phyloP scores from a whole-genome alignment of 257 asterid genomes.

The Knoxia roxburghii region DNA sequence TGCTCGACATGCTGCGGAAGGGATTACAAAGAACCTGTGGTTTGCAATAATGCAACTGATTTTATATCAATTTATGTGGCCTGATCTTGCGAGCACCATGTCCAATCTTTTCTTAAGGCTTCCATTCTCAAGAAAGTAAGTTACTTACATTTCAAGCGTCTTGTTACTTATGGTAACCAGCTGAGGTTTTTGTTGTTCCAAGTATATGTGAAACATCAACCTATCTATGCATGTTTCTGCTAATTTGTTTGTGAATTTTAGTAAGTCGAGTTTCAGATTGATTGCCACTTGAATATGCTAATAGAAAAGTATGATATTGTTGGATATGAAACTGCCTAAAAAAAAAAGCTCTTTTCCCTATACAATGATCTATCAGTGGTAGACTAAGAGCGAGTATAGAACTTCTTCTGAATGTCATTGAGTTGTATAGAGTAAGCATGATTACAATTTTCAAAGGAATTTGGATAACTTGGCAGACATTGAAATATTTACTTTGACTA shows the following conservation, averaged over 20 bases:
- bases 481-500: background rate
- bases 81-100: slow-evolving; percentile 80
- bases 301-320: background rate
- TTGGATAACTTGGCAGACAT: background rate
- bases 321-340: background rate
- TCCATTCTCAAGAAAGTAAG: slow-evolving; percentile 87
- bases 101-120: slow-evolving; percentile 73
- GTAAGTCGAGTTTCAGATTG: background rate
- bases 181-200: background rate
- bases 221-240: background rate
- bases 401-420: background rate
- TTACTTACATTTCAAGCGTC: background rate
- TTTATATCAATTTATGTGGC: slow-evolving; percentile 75
- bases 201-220: background rate
- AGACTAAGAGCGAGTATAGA: background rate
- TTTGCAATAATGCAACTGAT: slow-evolving; percentile 65
- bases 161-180: background rate
- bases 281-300: background rate
- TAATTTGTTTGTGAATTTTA: background rate
- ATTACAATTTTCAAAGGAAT: background rate
- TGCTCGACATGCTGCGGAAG: slow-evolving; percentile 87
- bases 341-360: background rate
- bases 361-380: background rate
- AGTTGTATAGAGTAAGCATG: background rate
- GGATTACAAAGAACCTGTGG: slow-evolving; percentile 78